A percentile compares a stretch with the other conserved stretches of the same genome.
Conservation (phyloP, 2,329 filamentous ascomycete genomes). For the Coniochaeta pulveracea region DNA sequence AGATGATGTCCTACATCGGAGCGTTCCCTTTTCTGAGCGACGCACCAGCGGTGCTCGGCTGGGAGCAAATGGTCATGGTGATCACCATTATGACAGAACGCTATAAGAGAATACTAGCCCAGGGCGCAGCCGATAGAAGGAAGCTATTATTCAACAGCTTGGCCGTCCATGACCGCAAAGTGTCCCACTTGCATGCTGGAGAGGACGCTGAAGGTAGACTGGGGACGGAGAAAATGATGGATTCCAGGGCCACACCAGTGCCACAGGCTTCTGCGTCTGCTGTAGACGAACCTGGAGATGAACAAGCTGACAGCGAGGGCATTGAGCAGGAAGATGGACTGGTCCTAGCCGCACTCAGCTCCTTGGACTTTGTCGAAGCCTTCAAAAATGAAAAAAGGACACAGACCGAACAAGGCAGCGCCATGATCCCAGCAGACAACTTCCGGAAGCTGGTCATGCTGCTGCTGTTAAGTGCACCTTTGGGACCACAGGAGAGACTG, state of each 20-base stretch:
- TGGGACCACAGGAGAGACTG: slow-evolving; percentile 53
- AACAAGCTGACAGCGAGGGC: slow-evolving; percentile 26
- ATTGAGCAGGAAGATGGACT: slow-evolving; percentile 49
- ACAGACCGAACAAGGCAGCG: slow-evolving; percentile 46
- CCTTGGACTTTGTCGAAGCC: slow-evolving; percentile 52
- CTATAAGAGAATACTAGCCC: slow-evolving; percentile 51
- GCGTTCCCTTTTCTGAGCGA: slow-evolving; percentile 64
- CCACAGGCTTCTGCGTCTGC: slow-evolving; percentile 28
- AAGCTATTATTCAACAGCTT: slow-evolving; percentile 61
- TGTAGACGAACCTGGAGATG: slow-evolving; percentile 31
- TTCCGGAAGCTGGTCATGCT: slow-evolving; percentile 61
- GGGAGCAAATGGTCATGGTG: slow-evolving; percentile 61
- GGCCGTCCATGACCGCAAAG: slow-evolving; percentile 56
- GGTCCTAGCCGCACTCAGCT: slow-evolving; percentile 56
- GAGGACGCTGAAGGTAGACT: slow-evolving; percentile 5
- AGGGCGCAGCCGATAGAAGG: slow-evolving; percentile 43
- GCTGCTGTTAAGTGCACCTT: slow-evolving; percentile 53
- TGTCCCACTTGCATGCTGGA: slow-evolving; percentile 21
- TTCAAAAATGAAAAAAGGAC: slow-evolving; percentile 40
- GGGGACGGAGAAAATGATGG: neutral
- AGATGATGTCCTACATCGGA: slow-evolving; percentile 59
- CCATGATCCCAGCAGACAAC: slow-evolving; percentile 64
- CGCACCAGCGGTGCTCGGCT: slow-evolving; percentile 57
- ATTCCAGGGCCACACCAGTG: slow-evolving; percentile 4
- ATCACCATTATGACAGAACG: slow-evolving; percentile 62